phyloP scores from a whole-genome alignment of 148 eudicot genomes.

The Camellia lanceoleosa region DNA sequence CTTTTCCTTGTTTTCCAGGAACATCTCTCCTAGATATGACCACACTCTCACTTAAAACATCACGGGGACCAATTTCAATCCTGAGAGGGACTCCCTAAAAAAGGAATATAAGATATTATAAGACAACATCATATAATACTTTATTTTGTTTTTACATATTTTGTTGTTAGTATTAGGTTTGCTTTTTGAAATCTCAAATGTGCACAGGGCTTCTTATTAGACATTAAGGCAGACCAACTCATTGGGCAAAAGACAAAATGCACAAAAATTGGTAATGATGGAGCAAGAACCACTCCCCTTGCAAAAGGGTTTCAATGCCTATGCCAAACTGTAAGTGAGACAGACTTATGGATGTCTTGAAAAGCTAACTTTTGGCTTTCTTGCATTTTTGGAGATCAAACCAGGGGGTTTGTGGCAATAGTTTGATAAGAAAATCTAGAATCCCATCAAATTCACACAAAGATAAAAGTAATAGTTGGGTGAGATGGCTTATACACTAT shows the following conservation, averaged over 20 bases:
- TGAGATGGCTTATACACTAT: neutral
- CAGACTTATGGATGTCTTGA: neutral
- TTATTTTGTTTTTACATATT: neutral
- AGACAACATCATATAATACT: neutral
- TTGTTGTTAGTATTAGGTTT: neutral
- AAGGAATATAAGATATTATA: constrained; percentile 9
- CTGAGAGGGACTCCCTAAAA: constrained; percentile 88
- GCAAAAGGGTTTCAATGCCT: neutral
- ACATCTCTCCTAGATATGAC: constrained; percentile 95
- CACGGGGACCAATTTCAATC: constrained; percentile 98
- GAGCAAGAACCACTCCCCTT: constrained; percentile 7
- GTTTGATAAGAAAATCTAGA: neutral
- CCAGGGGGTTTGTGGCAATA: neutral
- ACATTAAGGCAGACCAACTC: neutral
- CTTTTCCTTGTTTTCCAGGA: constrained; percentile 97
- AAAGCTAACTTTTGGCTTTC: neutral
- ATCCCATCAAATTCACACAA: neutral
- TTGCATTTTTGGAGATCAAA: neutral
- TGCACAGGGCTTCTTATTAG: neutral
- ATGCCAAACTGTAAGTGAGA: neutral
- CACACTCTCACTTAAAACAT: constrained; percentile 75
- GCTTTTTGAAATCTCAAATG: constrained; percentile 2
- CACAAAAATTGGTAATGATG: neutral
- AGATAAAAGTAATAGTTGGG: neutral
- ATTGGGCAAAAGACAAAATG: neutral